Evolutionary conservation across 805 yeast genomes (phyloP), one percentile per base, ranked within the genome.

Genomic region (Blastobotrys peoriensis): DNA sequence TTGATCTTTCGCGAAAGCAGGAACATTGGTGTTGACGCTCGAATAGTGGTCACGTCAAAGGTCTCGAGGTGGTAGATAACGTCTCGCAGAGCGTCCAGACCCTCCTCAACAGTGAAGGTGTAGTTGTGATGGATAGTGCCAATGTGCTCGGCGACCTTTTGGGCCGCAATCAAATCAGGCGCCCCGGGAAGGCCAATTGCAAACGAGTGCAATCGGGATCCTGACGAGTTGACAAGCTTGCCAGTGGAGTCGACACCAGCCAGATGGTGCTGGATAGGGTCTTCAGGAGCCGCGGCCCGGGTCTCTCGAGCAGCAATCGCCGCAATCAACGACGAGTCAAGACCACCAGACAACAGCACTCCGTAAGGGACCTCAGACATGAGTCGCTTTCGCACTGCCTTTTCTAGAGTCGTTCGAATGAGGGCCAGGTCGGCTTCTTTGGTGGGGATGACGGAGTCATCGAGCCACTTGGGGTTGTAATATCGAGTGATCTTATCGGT

Each of bases 341-440:
- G 78, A 55, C 99, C 99, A 64, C 99, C 99, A 18, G 96, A 87
- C 56, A 93, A 74, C 57, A 93, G 73, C 38, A 93, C 99, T 72
- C 99, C 99, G 67, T 86, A 93, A 45, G 99, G 98, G 50, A 93
- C 99, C 74, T 93, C 99, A 45, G 98, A 93, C 99, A 93, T 93
- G 61, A 93, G 78, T 76, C 98, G 84, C 85, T 93, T 93, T 75
- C 98, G 84, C 45, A 93, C 99, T 40, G 98, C 88, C 70, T 83
- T 71, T 68, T 93, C 98, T 64, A 93, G 76, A 40, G 86, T 66
- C 59, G 81, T 83, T 67, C 96, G 82, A 50, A 93, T 76, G 48
- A 69, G 57, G 59, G 64, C 78, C 63, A 73, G 79, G 64, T 91
- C 95, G 38, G 83, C 86, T 36, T 81, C 86, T 48, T 76, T 75